Base-by-base conservation (phyloP, 805 yeast species). In the Metschnikowia continentalis region DNA sequence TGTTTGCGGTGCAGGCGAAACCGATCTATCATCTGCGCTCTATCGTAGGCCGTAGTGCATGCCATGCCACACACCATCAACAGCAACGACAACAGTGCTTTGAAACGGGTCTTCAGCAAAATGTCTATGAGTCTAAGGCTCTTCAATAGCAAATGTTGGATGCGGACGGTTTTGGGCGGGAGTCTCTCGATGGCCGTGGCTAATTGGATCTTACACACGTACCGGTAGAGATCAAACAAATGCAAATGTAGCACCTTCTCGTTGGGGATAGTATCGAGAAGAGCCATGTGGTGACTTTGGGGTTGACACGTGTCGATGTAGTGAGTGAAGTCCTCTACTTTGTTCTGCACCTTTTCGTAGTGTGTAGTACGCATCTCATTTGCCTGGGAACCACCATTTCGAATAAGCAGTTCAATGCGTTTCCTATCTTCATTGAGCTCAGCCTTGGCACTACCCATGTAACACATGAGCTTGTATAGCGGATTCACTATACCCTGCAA, bases 11-110 rank as follows among this genome's bases (percentile, higher is more conserved):
- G 60, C 65, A 59, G 65, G 68, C 53, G 55, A 38, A 66, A 65
- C 23, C 56, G 54, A 6, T 45, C 41, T 5, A 56, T 53, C 53
- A 69, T 55, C 23, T 50, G 50, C 6, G 37, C 37, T 42, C 68
- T 57, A 51, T 68, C 70, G 44, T 46, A 47, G 5, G 58, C 49
- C n/a, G 59, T 59, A 42, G 63, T 55, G 54, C 71, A 66, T 3
- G 65, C 58, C 30, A 69, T 59, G 5, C 73, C 75, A 50, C 72
- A 68, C 10, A 68, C 62, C 35, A 69, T 53, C 20, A 59, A 35
- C 57, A 51, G 54, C 22, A 59, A 53, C 17, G 59, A 51, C n/a
- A 59, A 53, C 20, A 60, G 41, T 23, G 52, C 61, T 32, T 51
- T 54, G 32, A 57, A 38, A 26, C 42, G 52, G 5, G 61, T 52